A percentile compares a stretch with the other conserved stretches of the same genome.
Evolutionary conservation across 768 basidiomycete genomes (phyloP).

Genomic region (Boletus coccyginus): DNA sequence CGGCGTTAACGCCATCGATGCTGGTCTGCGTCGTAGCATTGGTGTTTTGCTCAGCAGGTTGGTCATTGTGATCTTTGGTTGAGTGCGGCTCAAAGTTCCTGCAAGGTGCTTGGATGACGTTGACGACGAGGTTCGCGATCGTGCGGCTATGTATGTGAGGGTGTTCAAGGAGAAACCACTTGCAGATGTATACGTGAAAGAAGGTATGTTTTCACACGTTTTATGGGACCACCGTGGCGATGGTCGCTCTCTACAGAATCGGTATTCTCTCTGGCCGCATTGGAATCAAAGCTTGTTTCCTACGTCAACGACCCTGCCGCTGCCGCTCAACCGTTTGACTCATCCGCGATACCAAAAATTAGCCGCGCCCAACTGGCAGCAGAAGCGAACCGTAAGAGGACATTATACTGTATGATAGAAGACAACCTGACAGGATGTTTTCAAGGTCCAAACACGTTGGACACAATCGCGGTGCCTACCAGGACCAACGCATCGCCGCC

Average conservation of each 20-base stretch:
- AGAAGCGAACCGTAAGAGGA: conserved; percentile 74
- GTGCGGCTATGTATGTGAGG: conserved; percentile 91
- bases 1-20: conserved; percentile 84
- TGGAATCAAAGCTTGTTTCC: conserved; percentile 90
- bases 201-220: conserved; percentile 55
- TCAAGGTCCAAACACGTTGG: conserved; percentile 79
- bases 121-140: conserved; percentile 97
- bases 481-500: conserved; percentile 60
- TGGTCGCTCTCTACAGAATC: conserved; percentile 60
- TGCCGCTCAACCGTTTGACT: conserved; percentile 74
- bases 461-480: conserved; percentile 76
- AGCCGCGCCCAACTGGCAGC: conserved; percentile 90
- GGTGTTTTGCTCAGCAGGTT: conserved; percentile 83
- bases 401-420: conserved; percentile 3
- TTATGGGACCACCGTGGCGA: neutral
- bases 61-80: conserved; percentile 16
- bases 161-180: conserved; percentile 76
- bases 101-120: conserved; percentile 93
- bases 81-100: conserved; percentile 2
- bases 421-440: conserved; percentile 6
- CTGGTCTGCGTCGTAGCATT: conserved; percentile 78
- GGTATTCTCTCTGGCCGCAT: conserved; percentile 83
- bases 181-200: conserved; percentile 86
- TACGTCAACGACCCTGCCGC: conserved; percentile 86
- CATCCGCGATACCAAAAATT: conserved; percentile 85